Evolutionary conservation across 257 asterid genomes (phyloP).

Genomic region (Paraleonurus japonicus): DNA sequence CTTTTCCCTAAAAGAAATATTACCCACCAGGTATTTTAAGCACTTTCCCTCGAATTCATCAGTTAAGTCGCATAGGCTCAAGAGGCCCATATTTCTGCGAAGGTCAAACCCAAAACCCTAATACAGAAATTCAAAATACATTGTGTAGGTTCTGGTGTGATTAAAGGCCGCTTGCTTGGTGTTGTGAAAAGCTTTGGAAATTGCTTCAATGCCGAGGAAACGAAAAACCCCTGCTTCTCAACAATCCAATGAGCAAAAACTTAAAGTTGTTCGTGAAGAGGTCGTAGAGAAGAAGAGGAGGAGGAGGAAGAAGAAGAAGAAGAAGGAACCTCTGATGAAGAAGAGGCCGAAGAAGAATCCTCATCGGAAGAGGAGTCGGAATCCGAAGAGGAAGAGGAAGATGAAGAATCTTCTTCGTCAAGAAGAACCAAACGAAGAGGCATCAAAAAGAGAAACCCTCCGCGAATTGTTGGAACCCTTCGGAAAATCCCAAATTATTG

Average conservation of each 20-base stretch:
- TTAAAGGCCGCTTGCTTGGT: not conserved
- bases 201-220: slow-evolving; percentile 47
- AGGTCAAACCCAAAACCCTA: slow-evolving; percentile 30
- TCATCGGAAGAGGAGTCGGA: slow-evolving; percentile 26
- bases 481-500: slow-evolving; percentile 59
- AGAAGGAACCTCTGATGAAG: slow-evolving; percentile 33
- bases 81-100: not conserved
- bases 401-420: slow-evolving; percentile 33
- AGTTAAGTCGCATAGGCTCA: not conserved
- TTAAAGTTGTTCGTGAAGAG: slow-evolving; percentile 25
- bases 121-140: not conserved
- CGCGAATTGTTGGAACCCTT: slow-evolving; percentile 62
- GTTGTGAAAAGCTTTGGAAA: slow-evolving; percentile 4
- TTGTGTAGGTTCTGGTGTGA: not conserved
- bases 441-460: slow-evolving; percentile 37
- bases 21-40: not conserved
- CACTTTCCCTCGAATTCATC: not conserved
- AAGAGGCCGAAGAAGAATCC: slow-evolving; percentile 23
- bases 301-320: slow-evolving; percentile 25
- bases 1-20: too few species aligned
- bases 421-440: slow-evolving; percentile 41
- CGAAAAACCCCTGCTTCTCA: slow-evolving; percentile 44
- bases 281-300: slow-evolving; percentile 20
- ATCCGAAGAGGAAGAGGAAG: slow-evolving; percentile 25
- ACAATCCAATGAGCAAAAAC: slow-evolving; percentile 31